Conservation (phyloP, 31 red algal genomes). For the Odonthalia washingtoniensis region DNA sequence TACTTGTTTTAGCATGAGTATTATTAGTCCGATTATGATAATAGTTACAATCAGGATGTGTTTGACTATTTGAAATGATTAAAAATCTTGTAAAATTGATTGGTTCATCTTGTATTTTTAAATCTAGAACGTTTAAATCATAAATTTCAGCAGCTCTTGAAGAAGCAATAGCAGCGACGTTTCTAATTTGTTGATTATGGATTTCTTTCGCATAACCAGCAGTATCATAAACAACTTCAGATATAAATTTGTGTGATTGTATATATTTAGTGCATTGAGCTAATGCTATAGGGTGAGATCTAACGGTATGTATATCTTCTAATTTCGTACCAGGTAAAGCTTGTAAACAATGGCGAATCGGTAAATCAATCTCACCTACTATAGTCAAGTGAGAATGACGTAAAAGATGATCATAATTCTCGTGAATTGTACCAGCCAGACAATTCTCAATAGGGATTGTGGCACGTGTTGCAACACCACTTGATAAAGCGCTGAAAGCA, state of each 20-base stretch:
- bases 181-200: constrained; percentile 24
- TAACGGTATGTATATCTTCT: constrained; percentile 66
- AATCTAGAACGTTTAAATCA: constrained; percentile 75
- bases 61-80: constrained; percentile 59
- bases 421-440: constrained; percentile 96
- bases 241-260: constrained; percentile 39
- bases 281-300: constrained; percentile 91
- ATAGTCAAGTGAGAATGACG: constrained; percentile 73
- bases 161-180: constrained; percentile 83
- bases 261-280: constrained; percentile 89
- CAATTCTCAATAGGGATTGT: constrained; percentile 95
- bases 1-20: constrained; percentile 77
- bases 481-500: constrained; percentile 61
- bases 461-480: constrained; percentile 56
- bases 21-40: too few relatives aligned
- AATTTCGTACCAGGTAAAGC: constrained; percentile 59
- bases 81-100: constrained; percentile 97
- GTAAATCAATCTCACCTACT: constrained; percentile 94
- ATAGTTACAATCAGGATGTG: too few relatives aligned
- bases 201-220: constrained; percentile 87
- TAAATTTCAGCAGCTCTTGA: constrained; percentile 87
- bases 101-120: constrained; percentile 88
- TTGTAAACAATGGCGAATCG: constrained; percentile 91
- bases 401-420: constrained; percentile 88
- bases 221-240: constrained; percentile 89